Evolutionary conservation across 228 moss, liverwort and hornwort species (phyloP), one percentile per base, ranked within the genome.

Genomic region (Sphagnum fallax): DNA sequence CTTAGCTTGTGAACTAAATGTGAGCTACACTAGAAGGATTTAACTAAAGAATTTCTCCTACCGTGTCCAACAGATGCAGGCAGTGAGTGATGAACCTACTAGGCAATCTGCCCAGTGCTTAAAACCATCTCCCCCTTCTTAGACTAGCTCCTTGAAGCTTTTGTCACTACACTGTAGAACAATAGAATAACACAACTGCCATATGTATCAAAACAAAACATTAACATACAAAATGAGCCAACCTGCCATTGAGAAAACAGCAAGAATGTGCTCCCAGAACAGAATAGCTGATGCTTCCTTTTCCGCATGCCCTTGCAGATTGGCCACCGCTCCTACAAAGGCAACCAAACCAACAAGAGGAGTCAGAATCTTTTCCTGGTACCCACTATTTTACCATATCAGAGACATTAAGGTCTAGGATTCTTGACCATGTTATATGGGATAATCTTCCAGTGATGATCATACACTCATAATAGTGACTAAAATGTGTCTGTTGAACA

Each of bases 251-350:
- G 91, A 78, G 69, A 93, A 6, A 51, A 89, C 74, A 47, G 91
- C 82, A 48, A 82, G 73, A 65, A 91, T 77, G 68, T 98, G 91
- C 79, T 91, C 87, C 74, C 88, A 97, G 66, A 97, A 97, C 71
- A 97, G 67, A n/a, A 98, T 79, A 5, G 93, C 90, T 63, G 93
- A 88, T 51, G 91, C 91, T 80, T 98, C 97, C 69, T 87, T 89
- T 9, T 75, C 93, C 48, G 85, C 90, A 50, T 90, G 87, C 5
- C 93, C 93, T n/a, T 70, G 82, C 47, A 93, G 76, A 76, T 75
- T 91, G 52, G 97, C 81, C 59, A 98, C 85, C 67, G 91, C 91
- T 60, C 97, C 94, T 94, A 81, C 71, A 74, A 52, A 32, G 32
- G 32, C 52, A 59, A 47, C 4, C 32, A 69, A 6, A 52, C 68